Percentiles rank a stretch among this genome's conserved stretches.
phyloP scores from a whole-genome alignment of 495 filamentous ascomycete genomes.

The Lichenothelia convexa region DNA sequence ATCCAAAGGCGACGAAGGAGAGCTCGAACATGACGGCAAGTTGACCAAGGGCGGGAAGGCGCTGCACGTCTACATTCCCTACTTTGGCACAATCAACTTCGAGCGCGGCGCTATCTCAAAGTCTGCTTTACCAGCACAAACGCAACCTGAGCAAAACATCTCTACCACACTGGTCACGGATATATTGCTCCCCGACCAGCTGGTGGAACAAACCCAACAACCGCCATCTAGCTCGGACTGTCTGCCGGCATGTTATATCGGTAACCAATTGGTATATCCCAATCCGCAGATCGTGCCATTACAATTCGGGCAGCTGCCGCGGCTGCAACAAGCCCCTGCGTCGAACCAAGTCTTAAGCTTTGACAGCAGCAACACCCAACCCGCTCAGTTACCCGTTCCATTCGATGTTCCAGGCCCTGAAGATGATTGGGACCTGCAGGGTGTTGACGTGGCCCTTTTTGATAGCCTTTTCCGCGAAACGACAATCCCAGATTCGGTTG shows the following conservation, averaged over 20 bases:
- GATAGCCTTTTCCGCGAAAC: conserved; percentile 16
- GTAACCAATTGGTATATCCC: too few relatives aligned
- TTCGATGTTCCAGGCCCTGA: conserved; percentile 5
- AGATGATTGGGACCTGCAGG: conserved; percentile 15
- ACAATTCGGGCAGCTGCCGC: neutral
- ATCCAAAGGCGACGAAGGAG: neutral
- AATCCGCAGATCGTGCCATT: neutral
- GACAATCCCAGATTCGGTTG: conserved; percentile 3
- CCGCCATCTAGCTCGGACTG: too few relatives aligned
- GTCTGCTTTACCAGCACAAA: neutral
- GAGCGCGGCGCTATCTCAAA: neutral
- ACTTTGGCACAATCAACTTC: neutral
- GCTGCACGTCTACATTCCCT: neutral
- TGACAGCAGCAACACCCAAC: neutral
- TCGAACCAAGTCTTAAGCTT: neutral
- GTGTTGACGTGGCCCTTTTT: conserved; percentile 18
- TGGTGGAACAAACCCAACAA: too few relatives aligned
- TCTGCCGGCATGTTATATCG: too few relatives aligned
- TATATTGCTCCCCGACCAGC: too few relatives aligned
- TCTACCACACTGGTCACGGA: too few relatives aligned
- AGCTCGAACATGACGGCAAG: too few relatives aligned
- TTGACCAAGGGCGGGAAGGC: too few relatives aligned
- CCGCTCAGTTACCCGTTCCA: neutral
- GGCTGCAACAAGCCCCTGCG: neutral
- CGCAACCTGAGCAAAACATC: too few relatives aligned